Evolutionary conservation across 1,284 basidiomycete species (phyloP).

Genomic region (Sutorius eximius): DNA sequence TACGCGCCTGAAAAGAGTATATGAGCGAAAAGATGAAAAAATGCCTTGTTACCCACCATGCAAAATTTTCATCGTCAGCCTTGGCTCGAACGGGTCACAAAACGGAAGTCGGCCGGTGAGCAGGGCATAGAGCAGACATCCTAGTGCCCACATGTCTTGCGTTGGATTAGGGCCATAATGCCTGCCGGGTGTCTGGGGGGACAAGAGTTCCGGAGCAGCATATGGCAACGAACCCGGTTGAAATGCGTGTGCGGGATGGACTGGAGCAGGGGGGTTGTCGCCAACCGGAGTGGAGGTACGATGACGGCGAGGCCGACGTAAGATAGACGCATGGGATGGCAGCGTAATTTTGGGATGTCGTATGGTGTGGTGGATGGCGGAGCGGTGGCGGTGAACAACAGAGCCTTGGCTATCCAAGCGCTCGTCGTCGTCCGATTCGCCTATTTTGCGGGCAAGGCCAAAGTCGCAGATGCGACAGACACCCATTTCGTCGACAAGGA

Average conservation of each 20-base stretch:
- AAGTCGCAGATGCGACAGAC: constrained; percentile 83
- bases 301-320: constrained; percentile 47
- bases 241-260: constrained; percentile 42
- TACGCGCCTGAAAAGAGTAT: constrained; percentile 49
- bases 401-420: constrained; percentile 30
- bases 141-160: constrained; percentile 93
- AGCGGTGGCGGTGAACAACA: constrained; percentile 30
- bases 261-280: constrained; percentile 29
- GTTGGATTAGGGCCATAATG: constrained; percentile 52
- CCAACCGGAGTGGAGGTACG: constrained; percentile 59
- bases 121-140: constrained; percentile 82
- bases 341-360: constrained; percentile 22
- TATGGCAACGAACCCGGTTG: constrained; percentile 90
- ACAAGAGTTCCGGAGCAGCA: constrained; percentile 78
- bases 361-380: constrained; percentile 28
- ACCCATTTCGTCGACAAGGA: constrained; percentile 85
- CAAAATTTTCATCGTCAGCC: constrained; percentile 88
- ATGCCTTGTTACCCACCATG: constrained; percentile 55
- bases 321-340: constrained; percentile 35
- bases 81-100: constrained; percentile 82
- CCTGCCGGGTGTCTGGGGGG: constrained; percentile 36
- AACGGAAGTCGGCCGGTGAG: constrained; percentile 84
- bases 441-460: constrained; percentile 71
- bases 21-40: constrained; percentile 2
- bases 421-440: constrained; percentile 47